Conservation (phyloP, 805 yeast genomes). For the Saccharomycopsis sp. region DNA sequence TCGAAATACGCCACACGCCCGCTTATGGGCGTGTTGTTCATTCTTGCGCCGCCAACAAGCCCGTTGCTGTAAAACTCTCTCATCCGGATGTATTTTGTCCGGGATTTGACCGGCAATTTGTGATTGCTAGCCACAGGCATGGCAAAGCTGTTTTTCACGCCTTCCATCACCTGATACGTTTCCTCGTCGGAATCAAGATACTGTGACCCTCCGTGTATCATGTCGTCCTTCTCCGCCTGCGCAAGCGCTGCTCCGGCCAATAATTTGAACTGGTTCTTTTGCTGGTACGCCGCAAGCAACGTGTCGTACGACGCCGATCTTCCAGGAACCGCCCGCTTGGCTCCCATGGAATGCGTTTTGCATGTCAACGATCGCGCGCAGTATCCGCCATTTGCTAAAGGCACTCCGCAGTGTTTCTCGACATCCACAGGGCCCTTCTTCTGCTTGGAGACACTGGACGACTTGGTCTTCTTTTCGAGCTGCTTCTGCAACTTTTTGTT, state of each 20-base stretch:
- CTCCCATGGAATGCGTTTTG: slow-evolving; percentile 98
- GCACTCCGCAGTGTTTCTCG: slow-evolving; percentile 94
- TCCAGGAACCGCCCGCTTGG: slow-evolving; percentile 91
- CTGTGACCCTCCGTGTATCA: slow-evolving; percentile 37
- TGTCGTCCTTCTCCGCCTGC: slow-evolving; percentile 66
- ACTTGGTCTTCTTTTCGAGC: slow-evolving; percentile 36
- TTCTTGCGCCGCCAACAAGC: slow-evolving; percentile 46
- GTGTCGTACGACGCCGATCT: slow-evolving; percentile 90
- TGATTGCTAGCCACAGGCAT: slow-evolving; percentile 77
- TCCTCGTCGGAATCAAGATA: slow-evolving; percentile 85
- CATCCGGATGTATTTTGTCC: slow-evolving; percentile 75
- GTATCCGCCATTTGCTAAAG: slow-evolving; percentile 85
- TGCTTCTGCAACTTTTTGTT: slow-evolving; percentile 25
- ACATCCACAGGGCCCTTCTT: slow-evolving; percentile 83
- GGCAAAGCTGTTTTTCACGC: slow-evolving; percentile 74
- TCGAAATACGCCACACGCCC: slow-evolving; percentile 76
- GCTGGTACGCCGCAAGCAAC: slow-evolving; percentile 81
- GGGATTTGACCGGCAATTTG: slow-evolving; percentile 58
- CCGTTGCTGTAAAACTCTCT: slow-evolving; percentile 75
- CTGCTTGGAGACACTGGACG: slow-evolving; percentile 31
- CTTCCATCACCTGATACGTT: slow-evolving; percentile 83
- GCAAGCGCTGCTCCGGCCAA: slow-evolving; percentile 79
- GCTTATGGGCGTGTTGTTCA: slow-evolving; percentile 34
- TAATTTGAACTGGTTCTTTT: slow-evolving; percentile 83
- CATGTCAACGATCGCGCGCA: slow-evolving; percentile 96